Conservation (phyloP, 495 filamentous ascomycete genomes). For the Sabuloglossum arenarium region DNA sequence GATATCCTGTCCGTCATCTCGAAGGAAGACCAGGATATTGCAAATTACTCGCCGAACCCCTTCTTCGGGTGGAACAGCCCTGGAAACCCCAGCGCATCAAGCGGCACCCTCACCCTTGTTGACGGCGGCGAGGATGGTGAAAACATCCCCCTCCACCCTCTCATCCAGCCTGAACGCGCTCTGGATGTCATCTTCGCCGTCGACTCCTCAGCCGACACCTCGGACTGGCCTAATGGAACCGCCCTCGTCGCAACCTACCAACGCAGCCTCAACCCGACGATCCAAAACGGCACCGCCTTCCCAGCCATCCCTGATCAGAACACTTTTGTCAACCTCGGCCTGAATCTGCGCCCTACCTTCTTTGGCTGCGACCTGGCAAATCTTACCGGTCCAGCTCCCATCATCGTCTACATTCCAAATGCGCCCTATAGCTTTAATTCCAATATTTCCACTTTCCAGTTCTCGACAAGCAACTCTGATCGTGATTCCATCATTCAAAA, state of each 20-base stretch:
- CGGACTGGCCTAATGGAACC: constrained; percentile 74
- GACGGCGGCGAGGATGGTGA: constrained; percentile 78
- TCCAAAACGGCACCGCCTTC: background rate
- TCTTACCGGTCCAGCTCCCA: constrained; percentile 34
- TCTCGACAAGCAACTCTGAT: constrained; percentile 34
- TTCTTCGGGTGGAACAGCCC: constrained; percentile 50
- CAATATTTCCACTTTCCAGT: constrained; percentile 56
- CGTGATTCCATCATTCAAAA: constrained; percentile 67
- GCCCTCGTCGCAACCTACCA: constrained; percentile 66
- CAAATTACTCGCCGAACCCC: constrained; percentile 65
- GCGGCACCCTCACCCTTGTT: constrained; percentile 46
- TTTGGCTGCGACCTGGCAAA: constrained; percentile 74
- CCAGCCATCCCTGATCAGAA: constrained; percentile 19
- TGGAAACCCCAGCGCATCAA: constrained; percentile 35
- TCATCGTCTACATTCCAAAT: constrained; percentile 86
- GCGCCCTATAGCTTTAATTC: constrained; percentile 49
- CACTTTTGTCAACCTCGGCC: constrained; percentile 69
- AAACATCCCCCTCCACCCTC: constrained; percentile 71
- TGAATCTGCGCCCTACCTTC: constrained; percentile 76
- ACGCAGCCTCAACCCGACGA: constrained; percentile 33
- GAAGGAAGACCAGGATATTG: constrained; percentile 49
- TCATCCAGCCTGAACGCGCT: constrained; percentile 55
- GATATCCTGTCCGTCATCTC: constrained; percentile 28
- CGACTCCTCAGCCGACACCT: constrained; percentile 69
- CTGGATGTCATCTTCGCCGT: constrained; percentile 89